Percentiles rank a stretch among this genome's conserved stretches.
phyloP scores from a whole-genome alignment of 805 yeast species.

The Saccharomycopsis microspora region DNA sequence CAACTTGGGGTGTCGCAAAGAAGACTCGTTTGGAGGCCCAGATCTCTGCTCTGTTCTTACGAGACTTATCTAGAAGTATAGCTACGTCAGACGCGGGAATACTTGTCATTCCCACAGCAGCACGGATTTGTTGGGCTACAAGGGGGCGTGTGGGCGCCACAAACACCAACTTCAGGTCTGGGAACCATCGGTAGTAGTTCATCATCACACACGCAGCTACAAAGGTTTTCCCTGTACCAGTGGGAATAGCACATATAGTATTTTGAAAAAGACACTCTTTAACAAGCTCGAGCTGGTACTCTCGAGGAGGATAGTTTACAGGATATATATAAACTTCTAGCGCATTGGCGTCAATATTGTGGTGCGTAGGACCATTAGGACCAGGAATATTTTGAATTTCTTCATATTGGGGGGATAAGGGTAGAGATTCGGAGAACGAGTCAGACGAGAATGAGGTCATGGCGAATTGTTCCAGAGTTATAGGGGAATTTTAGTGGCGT shows the following conservation, averaged over 20 bases:
- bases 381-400: conserved; percentile 24
- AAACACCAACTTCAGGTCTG: conserved; percentile 67
- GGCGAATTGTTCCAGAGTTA: too few species aligned
- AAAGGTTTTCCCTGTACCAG: conserved; percentile 95
- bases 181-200: conserved; percentile 82
- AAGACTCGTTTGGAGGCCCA: conserved; percentile 75
- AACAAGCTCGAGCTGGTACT: conserved; percentile 80
- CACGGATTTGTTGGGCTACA: conserved; percentile 92
- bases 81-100: conserved; percentile 71
- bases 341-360: conserved; percentile 30
- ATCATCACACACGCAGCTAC: conserved; percentile 92
- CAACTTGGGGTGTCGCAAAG: conserved; percentile 93
- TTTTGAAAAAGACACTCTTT: conserved; percentile 61
- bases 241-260: conserved; percentile 82
- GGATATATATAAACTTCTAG: conserved; percentile 63
- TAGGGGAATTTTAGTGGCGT: too few species aligned
- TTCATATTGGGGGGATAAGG: conserved; percentile 21
- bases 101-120: conserved; percentile 82
- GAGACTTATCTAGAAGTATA: conserved; percentile 49
- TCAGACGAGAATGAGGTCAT: too few species aligned
- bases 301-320: conserved; percentile 70
- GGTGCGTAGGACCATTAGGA: conserved; percentile 37
- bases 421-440: too few species aligned
- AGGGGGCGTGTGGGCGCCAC: conserved; percentile 97
- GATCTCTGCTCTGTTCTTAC: conserved; percentile 57